Conservation (phyloP, 2,329 filamentous ascomycete species). For the Talaromyces sp. region DNA sequence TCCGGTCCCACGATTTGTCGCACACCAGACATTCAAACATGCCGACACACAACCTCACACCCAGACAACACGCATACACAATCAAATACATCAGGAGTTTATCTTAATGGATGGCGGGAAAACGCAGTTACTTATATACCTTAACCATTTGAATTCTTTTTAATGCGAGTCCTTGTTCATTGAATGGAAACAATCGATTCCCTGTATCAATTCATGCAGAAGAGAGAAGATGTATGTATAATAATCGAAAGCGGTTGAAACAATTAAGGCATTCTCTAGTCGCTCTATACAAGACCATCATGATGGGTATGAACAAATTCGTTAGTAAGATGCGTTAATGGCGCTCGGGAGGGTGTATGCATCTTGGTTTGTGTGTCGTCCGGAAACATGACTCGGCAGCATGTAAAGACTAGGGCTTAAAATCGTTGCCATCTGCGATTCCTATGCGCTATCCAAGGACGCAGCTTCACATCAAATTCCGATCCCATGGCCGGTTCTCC, state of each 20-base stretch:
- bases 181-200: not conserved
- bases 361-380: not conserved
- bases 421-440: not conserved
- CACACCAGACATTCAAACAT: no score
- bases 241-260: not conserved
- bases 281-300: not conserved
- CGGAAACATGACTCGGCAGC: not conserved
- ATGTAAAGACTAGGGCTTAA: not conserved
- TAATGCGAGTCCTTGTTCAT: not conserved
- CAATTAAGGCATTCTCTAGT: slow-evolving; percentile 3
- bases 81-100: not conserved
- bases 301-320: not conserved
- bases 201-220: not conserved
- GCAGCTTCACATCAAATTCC: slow-evolving; percentile 61
- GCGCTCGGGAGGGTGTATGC: not conserved
- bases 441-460: slow-evolving; percentile 24
- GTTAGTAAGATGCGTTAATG: not conserved
- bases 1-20: no score
- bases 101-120: slow-evolving; percentile 2
- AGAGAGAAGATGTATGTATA: slow-evolving; percentile 5
- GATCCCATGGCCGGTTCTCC: slow-evolving; percentile 59
- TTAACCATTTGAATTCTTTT: not conserved
- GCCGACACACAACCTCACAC: not conserved
- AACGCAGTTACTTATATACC: not conserved
- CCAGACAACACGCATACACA: not conserved